Conservation (phyloP, 1,284 basidiomycete genomes). For the Coriolopsis trogii region DNA sequence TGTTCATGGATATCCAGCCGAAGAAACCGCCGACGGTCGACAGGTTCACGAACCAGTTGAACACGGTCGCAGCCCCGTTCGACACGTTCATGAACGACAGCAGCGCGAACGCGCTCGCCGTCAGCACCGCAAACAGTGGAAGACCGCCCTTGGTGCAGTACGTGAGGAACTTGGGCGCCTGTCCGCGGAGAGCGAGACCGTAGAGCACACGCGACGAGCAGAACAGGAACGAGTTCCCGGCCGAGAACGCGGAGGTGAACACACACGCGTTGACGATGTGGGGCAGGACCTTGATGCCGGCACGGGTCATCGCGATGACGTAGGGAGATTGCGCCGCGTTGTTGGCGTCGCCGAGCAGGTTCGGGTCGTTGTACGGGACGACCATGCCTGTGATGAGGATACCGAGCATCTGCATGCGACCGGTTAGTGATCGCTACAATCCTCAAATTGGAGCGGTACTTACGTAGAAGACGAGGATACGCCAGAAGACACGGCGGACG, state of each 20-base stretch:
- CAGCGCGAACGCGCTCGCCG: conserved; percentile 45
- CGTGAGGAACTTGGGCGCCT: conserved; percentile 65
- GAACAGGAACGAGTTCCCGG: conserved; percentile 83
- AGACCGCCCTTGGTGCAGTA: conserved; percentile 77
- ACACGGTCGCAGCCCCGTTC: conserved; percentile 36
- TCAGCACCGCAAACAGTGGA: conserved; percentile 62
- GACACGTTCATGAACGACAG: conserved; percentile 55
- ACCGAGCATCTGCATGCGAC: conserved; percentile 54
- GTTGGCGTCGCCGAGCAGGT: conserved; percentile 56
- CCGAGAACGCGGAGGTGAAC: conserved; percentile 80
- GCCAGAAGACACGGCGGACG: conserved; percentile 80
- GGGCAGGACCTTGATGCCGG: conserved; percentile 75
- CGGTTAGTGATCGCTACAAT: neutral
- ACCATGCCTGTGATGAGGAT: conserved; percentile 81
- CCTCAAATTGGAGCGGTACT: conserved; percentile 15
- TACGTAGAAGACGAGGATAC: conserved; percentile 77
- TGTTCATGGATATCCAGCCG: conserved; percentile 71
- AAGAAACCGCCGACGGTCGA: conserved; percentile 65
- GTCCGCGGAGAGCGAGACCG: conserved; percentile 77
- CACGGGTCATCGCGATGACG: conserved; percentile 81
- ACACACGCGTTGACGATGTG: conserved; percentile 71
- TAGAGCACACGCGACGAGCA: conserved; percentile 83
- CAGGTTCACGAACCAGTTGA: conserved; percentile 61
- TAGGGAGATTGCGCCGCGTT: conserved; percentile 76
- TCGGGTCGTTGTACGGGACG: conserved; percentile 70